These are phyloP conservation scores for Pyrenochaeta sp. DNA, from an alignment of 2,329 filamentous ascomycete species.

Conservation along the genomic window DNA sequence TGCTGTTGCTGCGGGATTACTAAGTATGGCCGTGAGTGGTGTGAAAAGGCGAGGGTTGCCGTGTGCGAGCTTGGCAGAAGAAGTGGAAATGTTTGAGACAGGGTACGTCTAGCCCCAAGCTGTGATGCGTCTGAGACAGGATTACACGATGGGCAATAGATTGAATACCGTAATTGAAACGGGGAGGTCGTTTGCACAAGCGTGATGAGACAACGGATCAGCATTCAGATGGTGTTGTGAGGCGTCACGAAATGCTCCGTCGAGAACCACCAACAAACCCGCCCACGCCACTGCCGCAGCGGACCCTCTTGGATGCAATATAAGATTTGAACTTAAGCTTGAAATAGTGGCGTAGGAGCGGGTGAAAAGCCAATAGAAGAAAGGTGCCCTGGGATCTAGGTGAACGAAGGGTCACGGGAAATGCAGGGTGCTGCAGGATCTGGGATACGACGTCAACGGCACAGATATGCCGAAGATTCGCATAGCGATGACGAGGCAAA, in stretches of 20 bases:
- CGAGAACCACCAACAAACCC: constrained; percentile 7
- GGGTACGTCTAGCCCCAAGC: not conserved
- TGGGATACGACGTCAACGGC: constrained; percentile 6
- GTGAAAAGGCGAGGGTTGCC: constrained; percentile 16
- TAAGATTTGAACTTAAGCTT: constrained; percentile 2
- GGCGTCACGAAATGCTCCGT: constrained; percentile 13
- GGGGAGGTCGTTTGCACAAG: constrained; percentile 1
- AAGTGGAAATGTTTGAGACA: constrained; percentile 10
- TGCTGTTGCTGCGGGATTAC: constrained; percentile 28
- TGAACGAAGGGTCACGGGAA: constrained; percentile 21
- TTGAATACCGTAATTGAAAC: constrained; percentile 2
- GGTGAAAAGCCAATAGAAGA: constrained; percentile 1
- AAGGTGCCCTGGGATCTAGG: not conserved
- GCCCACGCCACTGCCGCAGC: constrained; percentile 23
- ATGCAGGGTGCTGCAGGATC: constrained; percentile 11
- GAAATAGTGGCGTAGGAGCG: constrained; percentile 1
- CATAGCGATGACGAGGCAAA: constrained; percentile 1
- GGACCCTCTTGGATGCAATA: constrained; percentile 8
- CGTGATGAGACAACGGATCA: constrained; percentile 5
- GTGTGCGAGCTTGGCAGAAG: constrained; percentile 17
- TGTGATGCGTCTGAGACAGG: constrained; percentile 3
- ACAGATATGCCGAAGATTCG: constrained; percentile 2
- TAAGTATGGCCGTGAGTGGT: constrained; percentile 19
- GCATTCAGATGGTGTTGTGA: constrained; percentile 5
- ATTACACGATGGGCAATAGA: constrained; percentile 5